These are phyloP conservation scores for Acidomyces sp. DNA, from an alignment of 495 filamentous ascomycete genomes.

Conservation along the genomic window DNA sequence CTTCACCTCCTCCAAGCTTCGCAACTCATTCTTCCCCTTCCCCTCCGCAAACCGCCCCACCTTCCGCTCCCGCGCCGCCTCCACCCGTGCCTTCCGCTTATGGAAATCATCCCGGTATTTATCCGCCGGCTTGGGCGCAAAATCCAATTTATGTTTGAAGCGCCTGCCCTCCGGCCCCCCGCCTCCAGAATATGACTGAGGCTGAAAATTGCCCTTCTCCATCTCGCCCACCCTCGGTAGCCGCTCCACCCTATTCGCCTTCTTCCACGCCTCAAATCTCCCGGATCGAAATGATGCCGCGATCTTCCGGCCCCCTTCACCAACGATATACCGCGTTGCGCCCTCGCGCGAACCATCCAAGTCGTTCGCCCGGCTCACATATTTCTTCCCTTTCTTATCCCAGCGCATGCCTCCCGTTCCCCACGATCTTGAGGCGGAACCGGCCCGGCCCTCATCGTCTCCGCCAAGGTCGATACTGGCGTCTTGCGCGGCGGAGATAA, in stretches of 20 bases:
- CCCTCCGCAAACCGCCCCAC: conserved; percentile 54
- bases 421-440: conserved; percentile 47
- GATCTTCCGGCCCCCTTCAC: conserved; percentile 92
- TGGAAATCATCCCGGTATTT: conserved; percentile 80
- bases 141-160: conserved; percentile 70
- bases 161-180: conserved; percentile 29
- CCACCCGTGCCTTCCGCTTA: conserved; percentile 76
- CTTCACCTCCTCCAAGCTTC: conserved; percentile 68
- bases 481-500: conserved; percentile 67
- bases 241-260: conserved; percentile 61
- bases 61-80: conserved; percentile 73
- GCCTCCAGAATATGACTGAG: conserved; percentile 3
- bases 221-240: conserved; percentile 71
- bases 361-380: conserved; percentile 79
- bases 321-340: conserved; percentile 70
- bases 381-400: conserved; percentile 96
- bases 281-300: conserved; percentile 85
- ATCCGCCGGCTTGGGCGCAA: conserved; percentile 85
- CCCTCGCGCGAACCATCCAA: conserved; percentile 84
- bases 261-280: conserved; percentile 83
- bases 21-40: conserved; percentile 61
- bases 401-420: conserved; percentile 83
- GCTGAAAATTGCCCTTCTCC: conserved; percentile 37
- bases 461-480: conserved; percentile 80
- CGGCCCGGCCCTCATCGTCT: conserved; percentile 65